Percentiles rank a stretch among this genome's conserved stretches.
Conservation (phyloP, 768 basidiomycete genomes). For the Mycena floridula region DNA sequence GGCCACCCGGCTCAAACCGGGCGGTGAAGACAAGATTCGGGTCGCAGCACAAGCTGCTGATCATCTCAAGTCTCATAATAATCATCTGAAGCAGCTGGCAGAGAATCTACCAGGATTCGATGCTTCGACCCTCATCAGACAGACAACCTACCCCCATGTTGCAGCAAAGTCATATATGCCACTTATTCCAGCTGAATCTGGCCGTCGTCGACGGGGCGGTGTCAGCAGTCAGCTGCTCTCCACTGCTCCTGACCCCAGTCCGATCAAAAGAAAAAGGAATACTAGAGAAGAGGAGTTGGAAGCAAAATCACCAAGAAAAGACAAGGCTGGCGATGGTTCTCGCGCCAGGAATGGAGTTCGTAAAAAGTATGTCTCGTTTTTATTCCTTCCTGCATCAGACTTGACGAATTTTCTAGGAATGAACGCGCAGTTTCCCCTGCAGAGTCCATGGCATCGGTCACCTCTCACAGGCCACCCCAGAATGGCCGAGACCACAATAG, state of each 20-base stretch:
- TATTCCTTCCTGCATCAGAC: no score
- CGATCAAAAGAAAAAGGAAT: slow-evolving; percentile 57
- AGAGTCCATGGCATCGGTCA: slow-evolving; percentile 67
- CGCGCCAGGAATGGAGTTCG: no score
- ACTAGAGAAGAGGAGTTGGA: slow-evolving; percentile 64
- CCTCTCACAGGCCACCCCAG: slow-evolving; percentile 51
- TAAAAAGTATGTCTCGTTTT: no score
- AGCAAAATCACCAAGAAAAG: slow-evolving; percentile 59
- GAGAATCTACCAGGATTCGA: slow-evolving; percentile 62
- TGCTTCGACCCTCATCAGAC: slow-evolving; percentile 45
- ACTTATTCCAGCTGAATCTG: slow-evolving; percentile 52
- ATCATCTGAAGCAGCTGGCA: slow-evolving; percentile 57
- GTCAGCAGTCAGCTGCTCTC: slow-evolving; percentile 49
- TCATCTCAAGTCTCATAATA: slow-evolving; percentile 63
- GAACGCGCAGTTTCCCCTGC: slow-evolving; percentile 63
- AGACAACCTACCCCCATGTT: slow-evolving; percentile 73
- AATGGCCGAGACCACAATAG: slow-evolving; percentile 19
- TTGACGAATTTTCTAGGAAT: slow-evolving; percentile 27
- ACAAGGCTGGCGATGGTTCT: slow-evolving; percentile 25
- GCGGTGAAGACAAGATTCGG: slow-evolving; percentile 97
- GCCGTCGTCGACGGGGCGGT: slow-evolving; percentile 52
- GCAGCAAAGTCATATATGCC: slow-evolving; percentile 64
- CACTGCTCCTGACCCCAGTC: slow-evolving; percentile 51
- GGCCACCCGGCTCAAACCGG: slow-evolving; percentile 83
- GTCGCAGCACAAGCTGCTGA: slow-evolving; percentile 90